Base-by-base conservation (phyloP, 345 rosid genomes). In the Luvunga scandens region DNA sequence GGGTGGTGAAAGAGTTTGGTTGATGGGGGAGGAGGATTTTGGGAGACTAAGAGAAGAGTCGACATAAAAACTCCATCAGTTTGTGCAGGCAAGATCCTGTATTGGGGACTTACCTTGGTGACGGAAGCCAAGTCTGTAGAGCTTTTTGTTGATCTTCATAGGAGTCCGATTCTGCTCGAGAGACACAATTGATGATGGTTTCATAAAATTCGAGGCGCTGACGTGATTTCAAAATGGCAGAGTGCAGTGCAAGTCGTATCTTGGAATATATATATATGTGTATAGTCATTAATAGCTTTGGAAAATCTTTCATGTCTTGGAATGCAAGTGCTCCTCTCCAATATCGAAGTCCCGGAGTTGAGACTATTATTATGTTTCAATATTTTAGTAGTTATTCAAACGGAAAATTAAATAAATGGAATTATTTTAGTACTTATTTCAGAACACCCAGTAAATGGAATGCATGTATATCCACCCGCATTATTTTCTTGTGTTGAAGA, bases 31-130 rank as follows among this genome's bases (percentile, higher is more conserved):
- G 4, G 86, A 14, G 7, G 86, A 84, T 71, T 78, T 82, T 22
- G 83, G 71, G 71, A 88, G 89, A 60, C 7, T 22, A 6, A 86
- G 81, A 56, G 81, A 56, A 89, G 74, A 66, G 79, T 60, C 3
- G 87, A 25, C 7, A 88, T 72, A 33, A 84, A 88, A 9, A 7
- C 3, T 25, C 86, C 89, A 36, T 85, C 80, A 13, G 85, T 73
- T 68, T 86, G 85, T 42, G 88, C 86, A 7, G 88, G 73, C 60
- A 87, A 60, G 60, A 62, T 82, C 66, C 92, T 73, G 78, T 83
- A 84, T 0, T 80, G 87, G n/a, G 86, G 85, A 60, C 85, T 88
- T 55, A 88, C 89, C 75, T 75, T 81, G 79, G 91, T 88, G 62
- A 88, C 59, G 66, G 87, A 80, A 68, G 73, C 39, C 39, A 83